A percentile compares a stretch with the other conserved stretches of the same genome.
Conservation (phyloP, 1,139 yeast species). For the Blastobotrys capitulatus region DNA sequence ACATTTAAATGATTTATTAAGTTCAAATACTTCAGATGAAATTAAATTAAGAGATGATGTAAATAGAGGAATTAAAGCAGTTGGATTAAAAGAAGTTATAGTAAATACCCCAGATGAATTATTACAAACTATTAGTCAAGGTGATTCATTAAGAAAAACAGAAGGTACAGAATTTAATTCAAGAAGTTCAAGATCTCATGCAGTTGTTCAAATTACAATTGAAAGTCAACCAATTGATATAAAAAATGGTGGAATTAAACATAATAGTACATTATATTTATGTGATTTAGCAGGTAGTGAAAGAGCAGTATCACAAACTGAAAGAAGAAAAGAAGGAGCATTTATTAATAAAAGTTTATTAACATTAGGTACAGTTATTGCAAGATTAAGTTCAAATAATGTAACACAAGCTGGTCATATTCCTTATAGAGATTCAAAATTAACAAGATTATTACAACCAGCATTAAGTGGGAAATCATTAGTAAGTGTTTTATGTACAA, state of each 20-base stretch:
- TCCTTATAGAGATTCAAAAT: conserved; percentile 88
- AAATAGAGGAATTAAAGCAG: conserved; percentile 63
- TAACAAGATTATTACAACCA: conserved; percentile 83
- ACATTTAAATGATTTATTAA: conserved; percentile 66
- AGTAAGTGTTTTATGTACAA: conserved; percentile 84
- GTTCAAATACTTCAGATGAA: conserved; percentile 36
- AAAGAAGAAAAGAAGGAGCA: conserved; percentile 87
- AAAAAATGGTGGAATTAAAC: conserved; percentile 36
- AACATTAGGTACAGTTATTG: conserved; percentile 84
- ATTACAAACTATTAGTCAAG: conserved; percentile 53
- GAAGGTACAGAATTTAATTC: conserved; percentile 85
- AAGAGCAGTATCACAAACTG: conserved; percentile 75
- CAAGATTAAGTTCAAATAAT: conserved; percentile 46
- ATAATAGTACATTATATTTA: conserved; percentile 61
- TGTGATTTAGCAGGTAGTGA: conserved; percentile 98
- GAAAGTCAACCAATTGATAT: conserved; percentile 33
- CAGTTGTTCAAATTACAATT: conserved; percentile 70
- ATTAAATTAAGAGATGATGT: conserved; percentile 73
- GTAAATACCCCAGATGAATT: conserved; percentile 58
- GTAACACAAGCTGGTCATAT: conserved; percentile 46
- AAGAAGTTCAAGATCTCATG: conserved; percentile 87
- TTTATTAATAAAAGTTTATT: conserved; percentile 84
- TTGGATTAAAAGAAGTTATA: conserved; percentile 63
- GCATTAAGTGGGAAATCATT: conserved; percentile 84
- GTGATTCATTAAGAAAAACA: conserved; percentile 72